Evolutionary conservation across 2,329 filamentous ascomycete species (phyloP).

Genomic region (Aspergillus nomiae): DNA sequence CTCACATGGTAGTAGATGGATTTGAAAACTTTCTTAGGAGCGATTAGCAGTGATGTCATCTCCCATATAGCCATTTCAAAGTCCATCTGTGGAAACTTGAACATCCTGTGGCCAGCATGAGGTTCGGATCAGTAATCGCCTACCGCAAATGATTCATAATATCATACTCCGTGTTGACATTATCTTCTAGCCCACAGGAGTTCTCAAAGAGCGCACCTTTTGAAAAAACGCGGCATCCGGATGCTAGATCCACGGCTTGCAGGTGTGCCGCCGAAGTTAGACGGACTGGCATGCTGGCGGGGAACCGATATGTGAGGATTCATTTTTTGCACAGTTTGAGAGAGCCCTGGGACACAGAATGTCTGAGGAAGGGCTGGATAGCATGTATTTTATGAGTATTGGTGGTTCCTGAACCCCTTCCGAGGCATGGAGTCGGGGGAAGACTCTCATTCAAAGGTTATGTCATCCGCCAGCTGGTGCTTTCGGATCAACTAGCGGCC

Average conservation of each 20-base stretch:
- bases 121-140: conserved; percentile 11
- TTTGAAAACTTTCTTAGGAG: conserved; percentile 70
- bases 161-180: not conserved
- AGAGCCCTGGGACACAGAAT: conserved; percentile 7
- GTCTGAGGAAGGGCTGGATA: not conserved
- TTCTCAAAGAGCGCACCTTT: conserved; percentile 45
- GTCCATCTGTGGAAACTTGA: conserved; percentile 75
- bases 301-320: conserved; percentile 64
- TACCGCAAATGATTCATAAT: not conserved
- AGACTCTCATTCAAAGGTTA: not conserved
- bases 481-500: not conserved
- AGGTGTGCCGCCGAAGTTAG: conserved; percentile 56
- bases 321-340: conserved; percentile 41
- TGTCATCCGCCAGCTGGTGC: not conserved
- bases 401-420: not conserved
- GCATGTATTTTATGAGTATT: conserved; percentile 10
- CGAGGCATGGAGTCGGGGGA: not conserved
- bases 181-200: not conserved
- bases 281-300: conserved; percentile 57
- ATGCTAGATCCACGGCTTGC: conserved; percentile 54
- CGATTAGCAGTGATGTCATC: conserved; percentile 68
- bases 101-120: conserved; percentile 49
- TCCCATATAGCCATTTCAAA: conserved; percentile 75
- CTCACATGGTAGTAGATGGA: conserved; percentile 70
- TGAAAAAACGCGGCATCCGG: conserved; percentile 68